Evolutionary conservation across 1,284 basidiomycete genomes (phyloP).

Genomic region (Waitea zeae): DNA sequence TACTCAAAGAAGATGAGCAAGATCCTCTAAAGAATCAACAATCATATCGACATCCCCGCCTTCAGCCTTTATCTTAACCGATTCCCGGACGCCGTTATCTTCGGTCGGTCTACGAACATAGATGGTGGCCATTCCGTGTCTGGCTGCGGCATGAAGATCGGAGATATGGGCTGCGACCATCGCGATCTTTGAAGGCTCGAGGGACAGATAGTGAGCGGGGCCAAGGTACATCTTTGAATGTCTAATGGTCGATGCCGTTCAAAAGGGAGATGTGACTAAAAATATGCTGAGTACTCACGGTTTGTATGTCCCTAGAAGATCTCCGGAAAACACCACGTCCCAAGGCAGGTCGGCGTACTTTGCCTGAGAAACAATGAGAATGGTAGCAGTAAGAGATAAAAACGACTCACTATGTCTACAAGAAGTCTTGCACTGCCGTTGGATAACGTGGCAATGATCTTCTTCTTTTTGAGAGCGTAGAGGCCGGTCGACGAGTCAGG

Average conservation of each 20-base stretch:
- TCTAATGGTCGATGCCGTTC: constrained; percentile 16
- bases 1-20: constrained; percentile 5
- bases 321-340: constrained; percentile 42
- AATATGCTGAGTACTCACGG: constrained; percentile 21
- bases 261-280: not conserved
- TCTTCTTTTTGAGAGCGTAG: constrained; percentile 27
- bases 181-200: constrained; percentile 30
- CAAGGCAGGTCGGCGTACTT: constrained; percentile 41
- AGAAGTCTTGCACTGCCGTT: constrained; percentile 46
- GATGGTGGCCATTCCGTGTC: constrained; percentile 34
- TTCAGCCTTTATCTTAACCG: constrained; percentile 10
- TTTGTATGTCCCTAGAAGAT: constrained; percentile 43
- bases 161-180: constrained; percentile 49
- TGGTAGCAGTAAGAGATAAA: not conserved
- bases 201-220: constrained; percentile 28
- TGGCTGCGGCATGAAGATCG: constrained; percentile 36
- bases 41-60: constrained; percentile 15
- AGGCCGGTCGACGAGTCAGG: constrained; percentile 33
- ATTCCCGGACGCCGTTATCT: constrained; percentile 14
- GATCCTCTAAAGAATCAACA: constrained; percentile 13
- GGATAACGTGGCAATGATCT: constrained; percentile 34
- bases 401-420: constrained; percentile 38
- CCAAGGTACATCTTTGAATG: constrained; percentile 32
- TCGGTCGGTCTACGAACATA: constrained; percentile 34
- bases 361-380: constrained; percentile 21